phyloP scores from a whole-genome alignment of 1,284 basidiomycete genomes.

The Pseudozyma flocculosa region DNA sequence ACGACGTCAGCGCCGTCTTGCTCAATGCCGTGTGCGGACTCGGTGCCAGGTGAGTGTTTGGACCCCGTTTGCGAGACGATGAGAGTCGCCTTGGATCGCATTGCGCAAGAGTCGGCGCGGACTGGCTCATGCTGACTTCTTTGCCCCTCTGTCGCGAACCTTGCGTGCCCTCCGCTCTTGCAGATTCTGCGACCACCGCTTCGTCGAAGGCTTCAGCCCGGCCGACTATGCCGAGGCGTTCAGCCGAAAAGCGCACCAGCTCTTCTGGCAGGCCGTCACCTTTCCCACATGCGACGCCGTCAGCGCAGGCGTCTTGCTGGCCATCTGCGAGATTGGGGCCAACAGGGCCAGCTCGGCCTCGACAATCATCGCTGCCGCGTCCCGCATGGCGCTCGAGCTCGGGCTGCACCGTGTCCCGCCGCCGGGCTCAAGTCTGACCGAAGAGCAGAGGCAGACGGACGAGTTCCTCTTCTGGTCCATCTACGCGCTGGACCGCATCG shows the following conservation, averaged over 20 bases:
- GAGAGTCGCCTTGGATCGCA: too few species aligned
- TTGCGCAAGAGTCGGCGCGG: too few species aligned
- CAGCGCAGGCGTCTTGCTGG: conserved; percentile 3
- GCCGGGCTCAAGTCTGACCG: background rate
- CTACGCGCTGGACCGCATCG: conserved; percentile 31
- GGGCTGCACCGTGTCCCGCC: conserved; percentile 20
- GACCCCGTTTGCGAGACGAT: too few species aligned
- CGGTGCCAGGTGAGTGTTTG: background rate
- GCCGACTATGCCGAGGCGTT: background rate
- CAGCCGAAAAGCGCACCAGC: background rate
- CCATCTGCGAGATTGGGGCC: conserved; percentile 22
- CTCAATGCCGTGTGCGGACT: background rate
- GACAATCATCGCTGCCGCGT: conserved; percentile 16
- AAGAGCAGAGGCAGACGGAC: conserved; percentile 4
- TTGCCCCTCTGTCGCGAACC: too few species aligned
- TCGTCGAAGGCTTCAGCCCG: background rate
- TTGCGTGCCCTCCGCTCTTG: too few species aligned
- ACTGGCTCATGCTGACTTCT: too few species aligned
- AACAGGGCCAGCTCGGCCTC: conserved; percentile 16
- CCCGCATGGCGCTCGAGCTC: conserved; percentile 24
- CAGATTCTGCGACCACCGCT: background rate
- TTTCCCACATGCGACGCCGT: background rate
- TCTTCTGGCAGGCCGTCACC: background rate
- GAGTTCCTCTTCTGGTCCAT: conserved; percentile 23
- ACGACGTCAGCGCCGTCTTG: background rate